Base-by-base conservation (phyloP, 768 basidiomycete species). In the Trametopsis cervina region DNA sequence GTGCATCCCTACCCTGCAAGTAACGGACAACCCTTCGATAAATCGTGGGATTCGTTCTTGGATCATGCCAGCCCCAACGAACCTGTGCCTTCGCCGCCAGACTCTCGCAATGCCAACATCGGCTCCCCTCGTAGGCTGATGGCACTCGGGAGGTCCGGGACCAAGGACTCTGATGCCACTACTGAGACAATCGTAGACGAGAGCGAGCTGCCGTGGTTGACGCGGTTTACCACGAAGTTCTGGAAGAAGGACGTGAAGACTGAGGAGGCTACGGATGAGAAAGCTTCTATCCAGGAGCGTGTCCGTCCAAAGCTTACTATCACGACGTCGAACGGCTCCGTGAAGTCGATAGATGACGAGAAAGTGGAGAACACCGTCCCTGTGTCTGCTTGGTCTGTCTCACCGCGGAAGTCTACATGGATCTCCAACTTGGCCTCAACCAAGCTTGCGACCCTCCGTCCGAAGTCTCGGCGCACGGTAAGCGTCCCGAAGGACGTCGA, bases 111-210 rank as follows among this genome's bases (percentile, higher is more conserved):
- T 42, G 51, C 56, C 45, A 60, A 66, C 40, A 58, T 55, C 41
- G 55, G 60, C 42, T 50, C 47, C 15, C 60, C 69, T 25, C 69
- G 64, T 57, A 78, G 68, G 60, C 57, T 77, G 20, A 66, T 70
- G 61, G 68, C 73, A 20, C 54, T 77, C 46, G 17, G 23, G 3
- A n/a, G 37, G 39, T 11, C 20, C 56, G 46, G 4, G 51, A 54
- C 4, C 29, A 44, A 40, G 26, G 46, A 49, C 20, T 44, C 42
- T 11, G n/a, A n/a, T n/a, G 26, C 42, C 62, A 2, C 12, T 35
- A 13, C 13, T 2, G 5, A 21, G 3, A 15, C 40, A 6, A 9
- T 4, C 29, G 13, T 23, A 13, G 27, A 7, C 15, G 7, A 46
- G 9, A 27, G 25, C 18, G 35, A 23, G 24, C 26, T 44, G 20